phyloP scores from a whole-genome alignment of 306 rosid species.

The Lathyrus tuberosus region DNA sequence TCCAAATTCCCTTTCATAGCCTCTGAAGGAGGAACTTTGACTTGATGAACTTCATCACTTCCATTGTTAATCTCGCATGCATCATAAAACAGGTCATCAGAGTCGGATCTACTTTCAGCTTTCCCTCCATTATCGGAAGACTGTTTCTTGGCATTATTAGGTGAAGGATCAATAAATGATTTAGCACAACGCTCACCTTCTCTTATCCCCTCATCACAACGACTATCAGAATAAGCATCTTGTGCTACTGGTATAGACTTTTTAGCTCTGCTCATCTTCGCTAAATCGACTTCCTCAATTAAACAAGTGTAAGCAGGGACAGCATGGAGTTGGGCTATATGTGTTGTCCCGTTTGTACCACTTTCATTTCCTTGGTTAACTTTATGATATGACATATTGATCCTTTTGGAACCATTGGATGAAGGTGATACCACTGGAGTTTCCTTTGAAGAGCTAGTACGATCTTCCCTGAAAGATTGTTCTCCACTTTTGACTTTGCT shows the following conservation, averaged over 20 bases:
- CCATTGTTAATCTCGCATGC: slow-evolving; percentile 53
- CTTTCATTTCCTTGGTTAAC: slow-evolving; percentile 60
- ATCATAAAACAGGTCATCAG: slow-evolving; percentile 50
- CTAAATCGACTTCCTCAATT: slow-evolving; percentile 63
- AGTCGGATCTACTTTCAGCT: slow-evolving; percentile 46
- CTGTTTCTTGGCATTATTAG: slow-evolving; percentile 50
- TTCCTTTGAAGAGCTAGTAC: slow-evolving; percentile 40
- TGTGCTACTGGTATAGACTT: slow-evolving; percentile 44
- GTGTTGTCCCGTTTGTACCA: slow-evolving; percentile 54
- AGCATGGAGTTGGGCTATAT: slow-evolving; percentile 64
- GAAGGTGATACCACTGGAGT: slow-evolving; percentile 40
- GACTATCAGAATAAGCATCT: slow-evolving; percentile 36
- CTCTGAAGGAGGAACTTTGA: slow-evolving; percentile 49
- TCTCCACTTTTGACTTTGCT: slow-evolving; percentile 49
- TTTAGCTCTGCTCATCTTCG: slow-evolving; percentile 40
- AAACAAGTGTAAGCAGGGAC: slow-evolving; percentile 67
- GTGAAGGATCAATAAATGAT: slow-evolving; percentile 39
- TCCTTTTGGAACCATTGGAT: slow-evolving; percentile 51
- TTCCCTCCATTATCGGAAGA: slow-evolving; percentile 45
- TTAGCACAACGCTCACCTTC: slow-evolving; percentile 36
- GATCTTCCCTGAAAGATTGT: slow-evolving; percentile 41
- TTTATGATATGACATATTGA: slow-evolving; percentile 72
- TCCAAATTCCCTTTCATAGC: slow-evolving; percentile 40
- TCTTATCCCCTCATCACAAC: slow-evolving; percentile 34
- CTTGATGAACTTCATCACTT: slow-evolving; percentile 43